Evolutionary conservation across 192 early-diverging fungal species (phyloP), one percentile per base, ranked within the genome.

Genomic region (Umbelopsis ramanniana): DNA sequence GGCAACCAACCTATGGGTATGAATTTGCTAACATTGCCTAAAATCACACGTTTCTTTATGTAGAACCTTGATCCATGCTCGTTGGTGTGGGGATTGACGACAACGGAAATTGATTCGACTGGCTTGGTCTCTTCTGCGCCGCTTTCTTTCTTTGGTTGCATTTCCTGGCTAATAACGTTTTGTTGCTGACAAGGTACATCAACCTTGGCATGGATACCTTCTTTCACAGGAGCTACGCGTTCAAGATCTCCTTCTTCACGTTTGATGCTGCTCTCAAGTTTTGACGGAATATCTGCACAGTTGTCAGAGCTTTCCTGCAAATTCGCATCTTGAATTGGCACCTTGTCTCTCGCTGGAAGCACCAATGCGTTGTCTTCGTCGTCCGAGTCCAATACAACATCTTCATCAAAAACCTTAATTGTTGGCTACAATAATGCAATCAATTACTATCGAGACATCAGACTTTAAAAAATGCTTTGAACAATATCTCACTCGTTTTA

Each of bases 21-120:
- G 70, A 83, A 93, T 69, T 90, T 91, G 66, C 90, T 91, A 12
- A 91, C 91, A 71, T 93, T 94, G 15, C 92, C 91, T 67, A 91
- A 76, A 14, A 91, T 80, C 14, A 91, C 83, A 19, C 88, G 83
- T 23, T 86, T 81, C 45, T 91, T 86, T 26, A 92, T 84, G 69
- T 93, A 92, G 60, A 93, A 94, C 3, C 92, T 82, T 4, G 92
- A 92, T 12, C 90, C 92, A 14, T 78, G 66, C 37, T 79, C 83
- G 48, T 76, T 75, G 24, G 63, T 48, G 35, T 72, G 12, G 0
- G 66, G 37, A 26, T 67, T 24, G 21, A 69, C 37, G 15, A 68
- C 72, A 45, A 75, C 70, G 24, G 80, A 60, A 29, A 72, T 67
- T 2, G 78, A 72, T 73, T 75, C 71, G 11, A 73, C 68, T 11